Evolutionary conservation across 176 grass and related monocot species (phyloP), one percentile per base, ranked within the genome.

Genomic region (Pontederia crassipes): DNA sequence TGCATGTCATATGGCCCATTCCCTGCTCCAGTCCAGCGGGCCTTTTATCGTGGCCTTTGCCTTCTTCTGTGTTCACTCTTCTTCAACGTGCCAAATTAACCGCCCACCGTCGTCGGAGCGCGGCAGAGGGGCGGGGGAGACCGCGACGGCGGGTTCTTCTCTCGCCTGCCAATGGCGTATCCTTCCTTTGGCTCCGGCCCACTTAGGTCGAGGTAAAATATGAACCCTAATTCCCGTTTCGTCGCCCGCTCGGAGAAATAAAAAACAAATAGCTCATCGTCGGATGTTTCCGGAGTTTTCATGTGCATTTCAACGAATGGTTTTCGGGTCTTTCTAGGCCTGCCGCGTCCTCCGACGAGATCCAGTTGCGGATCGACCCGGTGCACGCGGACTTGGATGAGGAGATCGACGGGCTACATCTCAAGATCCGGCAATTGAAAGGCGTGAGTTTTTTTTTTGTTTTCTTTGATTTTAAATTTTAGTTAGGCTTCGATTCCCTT

Each of bases 171-270:
- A 8, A 92, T 92, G 83, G 71, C 88, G 57, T 71, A 93, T 70
- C 74, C 80, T 60, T 45, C 70, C 49, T 78, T 81, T 57, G 83
- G 80, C 70, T 80, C 80, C 55, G 77, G 88, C 0, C 80, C 88
- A 26, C 78, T 78, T 66, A 80, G 88, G 73, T 93, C 83, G 58
- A 93, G 88, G 88, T 92, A 73, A 12, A 10, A 13, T 61, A 58
- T 15, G 10, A 8, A 20, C 20, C 2, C 27, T 6, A 15, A 1
- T 63, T 61, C 8, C 15, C 35, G 20, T 10, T 8, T 58, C 35
- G 15, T 72, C 32, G 14, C 18, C 8, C 2, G 50, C 8, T 27
- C 1, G 3, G 40, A 17, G 24, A 3, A 47, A 35, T 15, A 17
- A 14, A 17, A 4, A 47, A 35, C 17, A 13, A 72, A 28, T 55